Conservation (phyloP, 495 filamentous ascomycete species). For the Ramalina intermedia region DNA sequence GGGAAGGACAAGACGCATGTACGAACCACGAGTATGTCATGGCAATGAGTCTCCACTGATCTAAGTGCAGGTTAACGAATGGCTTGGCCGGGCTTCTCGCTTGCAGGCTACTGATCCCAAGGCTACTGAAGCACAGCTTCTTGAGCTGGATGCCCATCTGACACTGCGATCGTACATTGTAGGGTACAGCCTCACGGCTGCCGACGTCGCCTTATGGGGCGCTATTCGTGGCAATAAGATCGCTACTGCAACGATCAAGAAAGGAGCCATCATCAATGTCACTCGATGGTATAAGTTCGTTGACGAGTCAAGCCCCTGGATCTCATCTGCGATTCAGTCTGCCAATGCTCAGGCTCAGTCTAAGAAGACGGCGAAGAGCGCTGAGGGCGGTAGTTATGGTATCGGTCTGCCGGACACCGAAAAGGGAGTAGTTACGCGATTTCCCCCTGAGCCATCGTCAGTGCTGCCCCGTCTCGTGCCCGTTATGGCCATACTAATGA, state of each 20-base stretch:
- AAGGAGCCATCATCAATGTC: conserved; percentile 62
- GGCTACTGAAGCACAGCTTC: conserved; percentile 56
- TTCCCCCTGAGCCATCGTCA: conserved; percentile 90
- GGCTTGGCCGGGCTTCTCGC: conserved; percentile 35
- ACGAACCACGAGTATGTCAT: background rate
- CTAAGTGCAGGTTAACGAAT: conserved; percentile 33
- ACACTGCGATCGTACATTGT: conserved; percentile 74
- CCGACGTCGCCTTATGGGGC: conserved; percentile 74
- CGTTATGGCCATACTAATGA: conserved; percentile 2
- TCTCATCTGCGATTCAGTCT: conserved; percentile 19
- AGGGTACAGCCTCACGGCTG: conserved; percentile 62
- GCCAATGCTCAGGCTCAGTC: conserved; percentile 28
- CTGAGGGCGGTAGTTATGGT: conserved; percentile 79
- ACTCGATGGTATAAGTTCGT: conserved; percentile 81
- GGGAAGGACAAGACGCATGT: conserved; percentile 25
- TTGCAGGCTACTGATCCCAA: conserved; percentile 61
- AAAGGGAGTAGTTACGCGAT: conserved; percentile 84
- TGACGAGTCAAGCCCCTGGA: conserved; percentile 61
- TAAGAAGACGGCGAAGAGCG: conserved; percentile 59
- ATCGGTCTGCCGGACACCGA: conserved; percentile 78
- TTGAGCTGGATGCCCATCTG: conserved; percentile 72
- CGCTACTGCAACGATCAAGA: conserved; percentile 64
- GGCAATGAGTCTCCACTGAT: conserved; percentile 1
- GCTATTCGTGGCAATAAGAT: conserved; percentile 78
- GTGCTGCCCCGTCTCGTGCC: conserved; percentile 12